phyloP scores from a whole-genome alignment of 768 basidiomycete species.

The Trametes sanguinea region DNA sequence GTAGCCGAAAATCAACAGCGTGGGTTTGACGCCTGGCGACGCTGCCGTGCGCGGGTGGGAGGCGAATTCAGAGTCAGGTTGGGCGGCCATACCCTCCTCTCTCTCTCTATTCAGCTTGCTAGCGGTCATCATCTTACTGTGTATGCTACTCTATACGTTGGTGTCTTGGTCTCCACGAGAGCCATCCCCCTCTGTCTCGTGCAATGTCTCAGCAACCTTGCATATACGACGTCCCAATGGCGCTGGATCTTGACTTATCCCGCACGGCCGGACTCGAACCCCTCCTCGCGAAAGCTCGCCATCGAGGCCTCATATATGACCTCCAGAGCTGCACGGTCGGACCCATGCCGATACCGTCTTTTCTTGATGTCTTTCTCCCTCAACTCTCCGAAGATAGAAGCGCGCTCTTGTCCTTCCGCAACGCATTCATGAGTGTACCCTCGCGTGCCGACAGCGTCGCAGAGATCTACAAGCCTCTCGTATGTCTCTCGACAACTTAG shows the following conservation, averaged over 20 bases:
- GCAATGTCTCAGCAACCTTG: background rate
- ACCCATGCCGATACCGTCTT: slow-evolving; percentile 14
- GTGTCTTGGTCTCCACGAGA: no score
- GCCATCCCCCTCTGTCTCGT: no score
- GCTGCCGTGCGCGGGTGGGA: no score
- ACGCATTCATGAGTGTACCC: slow-evolving; percentile 5
- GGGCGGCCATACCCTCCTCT: no score
- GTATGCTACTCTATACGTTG: no score
- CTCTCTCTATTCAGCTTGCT: no score
- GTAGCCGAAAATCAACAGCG: no score
- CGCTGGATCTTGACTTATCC: background rate
- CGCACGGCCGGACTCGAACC: background rate
- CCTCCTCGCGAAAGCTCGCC: background rate
- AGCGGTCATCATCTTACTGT: no score
- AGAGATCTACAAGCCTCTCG: background rate
- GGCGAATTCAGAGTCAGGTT: no score
- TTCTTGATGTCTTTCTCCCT: background rate
- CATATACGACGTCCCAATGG: background rate
- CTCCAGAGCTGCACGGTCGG: background rate
- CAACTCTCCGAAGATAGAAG: background rate
- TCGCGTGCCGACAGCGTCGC: background rate
- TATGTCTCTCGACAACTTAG: background rate
- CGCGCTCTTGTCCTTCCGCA: background rate
- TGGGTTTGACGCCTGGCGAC: no score
- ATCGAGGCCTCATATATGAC: background rate